phyloP scores from a whole-genome alignment of 768 basidiomycete genomes.

The Suillus plorans region DNA sequence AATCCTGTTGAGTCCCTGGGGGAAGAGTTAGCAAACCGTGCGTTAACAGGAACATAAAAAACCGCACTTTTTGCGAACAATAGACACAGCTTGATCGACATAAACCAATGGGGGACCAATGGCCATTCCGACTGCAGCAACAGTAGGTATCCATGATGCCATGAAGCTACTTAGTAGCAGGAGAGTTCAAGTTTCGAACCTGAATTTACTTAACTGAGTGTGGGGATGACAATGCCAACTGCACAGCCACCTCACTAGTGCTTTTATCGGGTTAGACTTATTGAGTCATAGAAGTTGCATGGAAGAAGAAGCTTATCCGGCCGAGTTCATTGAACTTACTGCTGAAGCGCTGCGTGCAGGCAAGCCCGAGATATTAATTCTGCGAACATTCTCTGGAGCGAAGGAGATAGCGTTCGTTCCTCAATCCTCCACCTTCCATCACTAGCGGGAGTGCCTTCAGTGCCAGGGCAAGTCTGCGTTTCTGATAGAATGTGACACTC shows the following conservation, averaged over 20 bases:
- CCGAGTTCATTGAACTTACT: conserved; percentile 2
- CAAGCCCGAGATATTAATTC: not conserved
- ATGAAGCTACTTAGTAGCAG: conserved; percentile 29
- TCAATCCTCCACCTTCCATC: not conserved
- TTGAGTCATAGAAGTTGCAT: not conserved
- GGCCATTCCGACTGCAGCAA: conserved; percentile 80
- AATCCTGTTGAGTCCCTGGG: conserved; percentile 81
- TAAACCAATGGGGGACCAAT: conserved; percentile 84
- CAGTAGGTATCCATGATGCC: conserved; percentile 63
- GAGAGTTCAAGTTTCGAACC: not conserved
- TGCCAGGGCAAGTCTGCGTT: not conserved
- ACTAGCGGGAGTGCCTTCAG: not conserved
- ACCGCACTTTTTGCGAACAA: conserved; percentile 68
- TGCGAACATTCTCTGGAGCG: not conserved
- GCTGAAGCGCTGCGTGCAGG: not conserved
- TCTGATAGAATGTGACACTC: not conserved
- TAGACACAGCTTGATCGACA: conserved; percentile 80
- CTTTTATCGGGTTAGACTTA: conserved; percentile 4
- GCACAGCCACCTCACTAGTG: not conserved
- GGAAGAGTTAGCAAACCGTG: conserved; percentile 5
- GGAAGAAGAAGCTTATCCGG: not conserved
- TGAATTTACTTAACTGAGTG: not conserved
- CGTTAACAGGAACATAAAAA: conserved; percentile 6
- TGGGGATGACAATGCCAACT: not conserved
- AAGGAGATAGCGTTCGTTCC: not conserved